Conservation (phyloP, 345 rosid genomes). For the Excoecaria cochinchinensis region DNA sequence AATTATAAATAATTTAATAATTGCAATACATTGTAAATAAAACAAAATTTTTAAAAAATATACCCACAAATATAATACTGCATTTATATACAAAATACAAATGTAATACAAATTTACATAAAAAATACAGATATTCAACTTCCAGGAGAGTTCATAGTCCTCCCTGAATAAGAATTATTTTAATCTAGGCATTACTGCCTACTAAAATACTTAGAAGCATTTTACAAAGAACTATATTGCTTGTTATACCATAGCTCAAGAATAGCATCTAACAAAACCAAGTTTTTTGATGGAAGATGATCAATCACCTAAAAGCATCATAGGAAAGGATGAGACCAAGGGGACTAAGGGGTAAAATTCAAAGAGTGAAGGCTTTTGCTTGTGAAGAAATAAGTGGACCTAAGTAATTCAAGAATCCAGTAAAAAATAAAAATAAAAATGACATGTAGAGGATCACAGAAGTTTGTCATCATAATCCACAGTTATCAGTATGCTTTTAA, state of each 20-base stretch:
- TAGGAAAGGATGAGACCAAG: not conserved
- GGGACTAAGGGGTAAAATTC: not conserved
- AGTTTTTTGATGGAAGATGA: not conserved
- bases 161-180: conserved; percentile 99
- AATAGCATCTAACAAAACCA: not conserved
- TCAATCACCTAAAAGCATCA: not conserved
- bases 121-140: conserved; percentile 87
- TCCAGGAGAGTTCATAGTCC: conserved; percentile 99
- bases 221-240: conserved; percentile 31
- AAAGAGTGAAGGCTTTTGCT: not conserved
- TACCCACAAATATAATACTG: too few relatives aligned
- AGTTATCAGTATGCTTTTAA: too few relatives aligned
- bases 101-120: too few relatives aligned
- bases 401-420: not conserved
- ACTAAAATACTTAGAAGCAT: conserved; percentile 49
- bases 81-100: too few relatives aligned
- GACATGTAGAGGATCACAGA: not conserved
- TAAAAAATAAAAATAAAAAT: not conserved
- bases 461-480: not conserved
- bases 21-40: too few relatives aligned
- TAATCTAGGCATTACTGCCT: conserved; percentile 81
- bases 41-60: too few relatives aligned
- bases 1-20: too few relatives aligned
- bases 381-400: not conserved
- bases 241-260: conserved; percentile 15